Conservation (phyloP, 345 rosid genomes). For the Lumnitzera racemosa region DNA sequence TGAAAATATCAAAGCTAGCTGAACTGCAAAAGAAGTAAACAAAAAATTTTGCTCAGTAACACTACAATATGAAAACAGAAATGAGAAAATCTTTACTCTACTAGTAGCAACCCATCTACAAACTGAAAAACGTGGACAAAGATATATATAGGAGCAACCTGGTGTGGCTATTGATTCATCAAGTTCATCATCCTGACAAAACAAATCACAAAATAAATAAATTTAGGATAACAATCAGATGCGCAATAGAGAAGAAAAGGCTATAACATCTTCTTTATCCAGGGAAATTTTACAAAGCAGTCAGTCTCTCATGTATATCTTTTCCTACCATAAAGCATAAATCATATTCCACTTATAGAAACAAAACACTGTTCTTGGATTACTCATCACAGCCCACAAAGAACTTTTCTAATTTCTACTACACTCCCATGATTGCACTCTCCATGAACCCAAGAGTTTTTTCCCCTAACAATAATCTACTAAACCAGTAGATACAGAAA, state of each 20-base stretch:
- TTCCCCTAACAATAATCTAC: too few species aligned
- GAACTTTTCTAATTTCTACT: too few species aligned
- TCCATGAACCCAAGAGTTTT: too few species aligned
- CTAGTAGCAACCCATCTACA: background rate
- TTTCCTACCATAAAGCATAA: background rate
- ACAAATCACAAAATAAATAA: background rate
- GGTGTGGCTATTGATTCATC: slow-evolving; percentile 54
- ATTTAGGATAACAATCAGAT: background rate
- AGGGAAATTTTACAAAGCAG: too few species aligned
- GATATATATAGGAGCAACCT: slow-evolving; percentile 36
- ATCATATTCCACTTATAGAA: background rate
- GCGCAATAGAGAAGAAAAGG: too few species aligned
- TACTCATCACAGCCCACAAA: too few species aligned
- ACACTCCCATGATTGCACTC: too few species aligned
- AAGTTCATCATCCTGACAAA: slow-evolving; percentile 61
- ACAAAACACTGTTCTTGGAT: too few species aligned
- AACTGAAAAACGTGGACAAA: background rate
- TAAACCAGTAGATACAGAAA: too few species aligned
- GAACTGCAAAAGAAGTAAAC: slow-evolving; percentile 54
- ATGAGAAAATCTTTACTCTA: background rate
- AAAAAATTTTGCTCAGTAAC: slow-evolving; percentile 6
- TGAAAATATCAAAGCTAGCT: slow-evolving; percentile 75
- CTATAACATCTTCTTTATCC: too few species aligned
- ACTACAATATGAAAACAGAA: background rate
- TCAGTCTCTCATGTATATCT: background rate